A percentile compares a stretch with the other conserved stretches of the same genome.
phyloP scores from a whole-genome alignment of 345 rosid species.

The Melaleuca quinquenervia region DNA sequence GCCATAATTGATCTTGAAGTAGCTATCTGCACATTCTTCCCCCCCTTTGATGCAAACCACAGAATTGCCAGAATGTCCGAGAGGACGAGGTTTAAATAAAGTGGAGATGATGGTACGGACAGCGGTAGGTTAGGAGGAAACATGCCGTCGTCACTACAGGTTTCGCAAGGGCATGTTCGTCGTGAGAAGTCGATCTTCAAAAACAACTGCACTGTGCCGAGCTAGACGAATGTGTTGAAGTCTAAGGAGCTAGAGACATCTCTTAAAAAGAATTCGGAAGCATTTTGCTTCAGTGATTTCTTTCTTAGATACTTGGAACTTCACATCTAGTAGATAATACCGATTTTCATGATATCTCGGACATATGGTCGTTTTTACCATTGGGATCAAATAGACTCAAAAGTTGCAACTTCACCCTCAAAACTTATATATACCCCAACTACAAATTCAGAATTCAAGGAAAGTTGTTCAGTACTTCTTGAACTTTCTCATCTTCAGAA shows the following conservation, averaged over 20 bases:
- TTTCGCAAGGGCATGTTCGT: background rate
- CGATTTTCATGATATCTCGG: background rate
- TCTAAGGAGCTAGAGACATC: background rate
- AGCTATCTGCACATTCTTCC: slow-evolving; percentile 30
- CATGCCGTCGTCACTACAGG: background rate
- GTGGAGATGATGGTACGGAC: background rate
- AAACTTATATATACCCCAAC: background rate
- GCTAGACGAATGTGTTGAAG: background rate
- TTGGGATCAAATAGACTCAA: background rate
- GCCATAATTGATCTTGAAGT: slow-evolving; percentile 6
- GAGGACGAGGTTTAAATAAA: background rate
- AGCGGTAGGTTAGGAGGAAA: background rate
- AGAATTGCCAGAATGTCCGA: background rate
- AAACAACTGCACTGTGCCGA: background rate
- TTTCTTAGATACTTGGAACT: background rate
- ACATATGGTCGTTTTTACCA: background rate
- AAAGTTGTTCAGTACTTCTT: no score
- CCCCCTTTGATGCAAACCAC: slow-evolving; percentile 7
- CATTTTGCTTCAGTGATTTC: background rate
- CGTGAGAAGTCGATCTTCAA: background rate
- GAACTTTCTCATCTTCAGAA: no score
- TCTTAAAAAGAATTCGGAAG: background rate
- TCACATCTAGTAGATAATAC: background rate
- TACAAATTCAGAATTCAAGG: background rate
- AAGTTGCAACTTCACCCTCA: background rate